Evolutionary conservation across 2,329 filamentous ascomycete species (phyloP).

Genomic region (Aspergillus quadricinctus): DNA sequence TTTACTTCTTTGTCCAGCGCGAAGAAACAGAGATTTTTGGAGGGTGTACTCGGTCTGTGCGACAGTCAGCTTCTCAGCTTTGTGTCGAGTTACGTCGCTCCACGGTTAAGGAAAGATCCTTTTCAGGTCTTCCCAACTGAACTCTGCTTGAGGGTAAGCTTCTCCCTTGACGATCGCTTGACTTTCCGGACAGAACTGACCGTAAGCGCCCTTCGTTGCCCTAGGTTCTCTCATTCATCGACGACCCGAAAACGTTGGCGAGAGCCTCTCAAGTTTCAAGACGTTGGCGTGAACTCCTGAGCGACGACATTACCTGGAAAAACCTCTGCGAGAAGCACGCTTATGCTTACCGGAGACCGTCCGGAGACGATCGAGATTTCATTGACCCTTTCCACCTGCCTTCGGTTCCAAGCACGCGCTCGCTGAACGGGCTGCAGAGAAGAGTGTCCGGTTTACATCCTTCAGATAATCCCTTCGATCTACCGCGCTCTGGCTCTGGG

Average conservation of each 20-base stretch:
- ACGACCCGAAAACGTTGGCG: constrained; percentile 90
- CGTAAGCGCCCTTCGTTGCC: not conserved
- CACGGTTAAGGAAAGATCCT: constrained; percentile 90
- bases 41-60: constrained; percentile 87
- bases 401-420: constrained; percentile 15
- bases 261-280: constrained; percentile 94
- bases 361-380: constrained; percentile 41
- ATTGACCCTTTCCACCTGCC: constrained; percentile 32
- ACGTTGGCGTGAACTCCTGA: constrained; percentile 87
- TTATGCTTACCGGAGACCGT: constrained; percentile 71
- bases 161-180: not conserved
- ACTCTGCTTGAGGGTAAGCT: constrained; percentile 75
- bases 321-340: constrained; percentile 94
- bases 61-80: constrained; percentile 94
- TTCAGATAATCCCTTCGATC: constrained; percentile 46
- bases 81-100: constrained; percentile 92
- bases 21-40: constrained; percentile 75
- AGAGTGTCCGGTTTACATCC: constrained; percentile 30
- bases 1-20: constrained; percentile 73
- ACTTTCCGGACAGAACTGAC: constrained; percentile 7
- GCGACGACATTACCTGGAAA: constrained; percentile 98
- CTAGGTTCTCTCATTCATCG: constrained; percentile 91
- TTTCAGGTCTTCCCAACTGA: constrained; percentile 91
- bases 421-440: constrained; percentile 20
- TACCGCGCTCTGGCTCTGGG: constrained; percentile 36